Percentiles rank a stretch among this genome's conserved stretches.
Evolutionary conservation across 2,329 filamentous ascomycete genomes (phyloP).

Genomic region (Cytospora piceae): DNA sequence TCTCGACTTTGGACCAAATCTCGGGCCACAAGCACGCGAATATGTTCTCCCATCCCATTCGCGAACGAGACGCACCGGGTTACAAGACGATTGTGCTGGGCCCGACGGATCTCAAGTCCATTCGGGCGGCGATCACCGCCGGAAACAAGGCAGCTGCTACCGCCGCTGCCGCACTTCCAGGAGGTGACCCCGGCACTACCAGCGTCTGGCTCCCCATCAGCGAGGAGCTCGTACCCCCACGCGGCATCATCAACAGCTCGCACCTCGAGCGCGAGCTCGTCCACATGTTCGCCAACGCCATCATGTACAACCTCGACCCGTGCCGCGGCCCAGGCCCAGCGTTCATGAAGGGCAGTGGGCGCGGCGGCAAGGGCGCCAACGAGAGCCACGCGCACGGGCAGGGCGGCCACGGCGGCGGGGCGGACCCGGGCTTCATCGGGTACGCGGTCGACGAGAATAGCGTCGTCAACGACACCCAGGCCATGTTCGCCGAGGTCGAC

Average conservation of each 20-base stretch:
- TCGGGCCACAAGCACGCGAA: slow-evolving; percentile 77
- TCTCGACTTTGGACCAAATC: slow-evolving; percentile 75
- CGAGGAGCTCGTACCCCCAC: slow-evolving; percentile 80
- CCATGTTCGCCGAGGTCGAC: slow-evolving; percentile 90
- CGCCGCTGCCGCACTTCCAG: slow-evolving; percentile 63
- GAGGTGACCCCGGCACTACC: slow-evolving; percentile 59
- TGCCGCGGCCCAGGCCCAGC: slow-evolving; percentile 68
- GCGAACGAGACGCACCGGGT: slow-evolving; percentile 74
- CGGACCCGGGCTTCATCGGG: slow-evolving; percentile 53
- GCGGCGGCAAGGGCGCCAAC: slow-evolving; percentile 41
- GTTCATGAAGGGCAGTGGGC: slow-evolving; percentile 53
- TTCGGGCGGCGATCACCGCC: slow-evolving; percentile 74
- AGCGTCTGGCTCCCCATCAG: slow-evolving; percentile 70
- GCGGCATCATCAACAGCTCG: slow-evolving; percentile 87
- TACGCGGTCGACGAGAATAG: slow-evolving; percentile 80
- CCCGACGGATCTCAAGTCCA: slow-evolving; percentile 77
- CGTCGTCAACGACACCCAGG: slow-evolving; percentile 82
- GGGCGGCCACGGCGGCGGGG: slow-evolving; percentile 36
- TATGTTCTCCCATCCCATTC: slow-evolving; percentile 76
- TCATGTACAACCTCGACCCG: slow-evolving; percentile 95
- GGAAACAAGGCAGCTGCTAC: slow-evolving; percentile 68
- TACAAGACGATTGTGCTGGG: slow-evolving; percentile 75
- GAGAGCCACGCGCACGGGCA: slow-evolving; percentile 40
- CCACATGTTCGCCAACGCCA: slow-evolving; percentile 96
- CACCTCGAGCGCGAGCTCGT: slow-evolving; percentile 93